Percentiles rank a stretch among this genome's conserved stretches.
Conservation (phyloP, 163 green algal genomes). For the Scenedesmus sp. region DNA sequence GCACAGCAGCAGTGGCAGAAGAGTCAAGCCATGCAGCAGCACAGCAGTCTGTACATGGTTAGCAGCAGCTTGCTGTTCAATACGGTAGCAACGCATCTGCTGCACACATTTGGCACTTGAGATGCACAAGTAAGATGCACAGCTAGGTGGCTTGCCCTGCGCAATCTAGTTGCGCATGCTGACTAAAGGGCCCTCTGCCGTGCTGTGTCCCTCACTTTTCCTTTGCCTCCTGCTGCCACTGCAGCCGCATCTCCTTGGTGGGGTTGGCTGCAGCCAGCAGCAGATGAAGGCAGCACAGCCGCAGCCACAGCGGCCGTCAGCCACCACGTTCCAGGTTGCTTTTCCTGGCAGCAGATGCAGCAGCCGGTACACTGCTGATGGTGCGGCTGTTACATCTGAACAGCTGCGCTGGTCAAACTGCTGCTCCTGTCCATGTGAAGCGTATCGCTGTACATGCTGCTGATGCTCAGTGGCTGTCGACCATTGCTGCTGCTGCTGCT, state of each 20-base stretch:
- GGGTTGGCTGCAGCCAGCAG: conserved; percentile 70
- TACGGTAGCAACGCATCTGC: neutral
- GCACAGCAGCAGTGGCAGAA: neutral
- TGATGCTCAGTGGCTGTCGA: neutral
- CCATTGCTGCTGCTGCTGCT: neutral
- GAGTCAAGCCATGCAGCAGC: neutral
- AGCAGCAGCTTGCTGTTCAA: too few species aligned
- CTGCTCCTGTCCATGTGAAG: neutral
- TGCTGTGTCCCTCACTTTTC: conserved; percentile 60
- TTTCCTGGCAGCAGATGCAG: neutral
- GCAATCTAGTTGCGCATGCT: neutral
- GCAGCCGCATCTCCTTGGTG: conserved; percentile 78
- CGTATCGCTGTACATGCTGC: neutral
- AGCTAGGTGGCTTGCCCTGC: neutral
- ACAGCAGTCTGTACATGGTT: neutral
- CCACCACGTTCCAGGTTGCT: neutral
- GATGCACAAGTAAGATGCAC: neutral
- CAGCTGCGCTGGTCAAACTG: too few species aligned
- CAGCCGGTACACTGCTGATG: too few species aligned
- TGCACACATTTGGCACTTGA: neutral
- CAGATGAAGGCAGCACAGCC: neutral
- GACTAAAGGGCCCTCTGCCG: neutral
- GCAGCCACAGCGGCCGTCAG: neutral
- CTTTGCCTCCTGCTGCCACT: conserved; percentile 72
- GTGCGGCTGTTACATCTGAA: too few species aligned